Percentiles rank a stretch among this genome's conserved stretches.
Conservation (phyloP, 495 filamentous ascomycete species). For the Aspergillus carlsbadensis region DNA sequence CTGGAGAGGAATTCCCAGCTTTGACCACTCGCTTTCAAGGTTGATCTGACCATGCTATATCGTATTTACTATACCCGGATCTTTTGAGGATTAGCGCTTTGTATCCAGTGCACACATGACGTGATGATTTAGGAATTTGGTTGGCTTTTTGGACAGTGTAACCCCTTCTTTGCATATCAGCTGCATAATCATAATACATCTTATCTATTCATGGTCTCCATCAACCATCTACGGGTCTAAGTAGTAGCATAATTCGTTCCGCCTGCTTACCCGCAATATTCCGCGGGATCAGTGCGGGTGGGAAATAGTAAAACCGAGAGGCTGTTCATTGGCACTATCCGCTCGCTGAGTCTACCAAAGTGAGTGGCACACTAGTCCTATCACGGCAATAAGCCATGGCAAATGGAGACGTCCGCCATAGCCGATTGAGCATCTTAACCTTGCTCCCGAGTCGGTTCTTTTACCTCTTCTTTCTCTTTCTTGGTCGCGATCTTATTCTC, state of each 20-base stretch:
- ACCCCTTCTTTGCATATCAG: not conserved
- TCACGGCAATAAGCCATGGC: too few species aligned
- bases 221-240: too few species aligned
- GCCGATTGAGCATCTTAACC: conserved; percentile 23
- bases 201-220: not conserved
- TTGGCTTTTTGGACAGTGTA: conserved; percentile 5
- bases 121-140: conserved; percentile 8
- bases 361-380: not conserved
- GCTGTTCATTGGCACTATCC: not conserved
- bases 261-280: conserved; percentile 3
- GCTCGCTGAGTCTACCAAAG: conserved; percentile 22
- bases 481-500: conserved; percentile 9
- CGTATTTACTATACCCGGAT: conserved; percentile 8
- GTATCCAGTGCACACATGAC: conserved; percentile 10
- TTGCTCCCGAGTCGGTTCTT: conserved; percentile 9
- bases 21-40: not conserved
- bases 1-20: conserved; percentile 4
- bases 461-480: conserved; percentile 5
- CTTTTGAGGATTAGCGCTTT: conserved; percentile 7
- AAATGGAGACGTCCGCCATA: conserved; percentile 19
- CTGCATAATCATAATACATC: conserved; percentile 9
- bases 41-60: not conserved
- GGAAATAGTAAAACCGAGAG: too few species aligned
- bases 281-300: too few species aligned
- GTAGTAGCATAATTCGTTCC: not conserved